Evolutionary conservation across 2,329 filamentous ascomycete genomes (phyloP).

Genomic region (Rhynchosporium agropyri): DNA sequence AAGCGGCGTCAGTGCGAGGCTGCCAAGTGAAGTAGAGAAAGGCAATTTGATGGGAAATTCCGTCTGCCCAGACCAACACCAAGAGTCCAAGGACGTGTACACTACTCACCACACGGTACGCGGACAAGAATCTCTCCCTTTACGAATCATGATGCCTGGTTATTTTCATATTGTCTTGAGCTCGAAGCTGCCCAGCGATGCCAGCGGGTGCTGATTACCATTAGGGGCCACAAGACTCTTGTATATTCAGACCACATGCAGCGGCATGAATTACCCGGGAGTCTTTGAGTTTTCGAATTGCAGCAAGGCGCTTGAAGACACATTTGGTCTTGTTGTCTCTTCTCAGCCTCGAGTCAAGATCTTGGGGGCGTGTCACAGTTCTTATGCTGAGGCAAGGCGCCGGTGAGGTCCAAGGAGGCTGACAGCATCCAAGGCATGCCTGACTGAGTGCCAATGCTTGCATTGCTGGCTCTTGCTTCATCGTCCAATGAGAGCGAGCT

Average conservation of each 20-base stretch:
- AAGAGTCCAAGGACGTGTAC: not conserved
- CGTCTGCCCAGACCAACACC: slow-evolving; percentile 16
- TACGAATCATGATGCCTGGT: not conserved
- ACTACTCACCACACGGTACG: slow-evolving; percentile 1
- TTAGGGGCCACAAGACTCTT: not conserved
- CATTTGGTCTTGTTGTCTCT: slow-evolving; percentile 6
- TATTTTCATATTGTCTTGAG: not conserved
- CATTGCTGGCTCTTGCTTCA: slow-evolving; percentile 5
- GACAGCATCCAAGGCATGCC: slow-evolving; percentile 10
- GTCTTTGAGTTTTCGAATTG: not conserved
- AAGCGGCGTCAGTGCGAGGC: not conserved
- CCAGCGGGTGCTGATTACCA: not conserved
- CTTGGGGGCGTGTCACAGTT: slow-evolving; percentile 9
- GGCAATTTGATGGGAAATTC: slow-evolving; percentile 8
- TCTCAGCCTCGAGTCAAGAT: slow-evolving; percentile 12
- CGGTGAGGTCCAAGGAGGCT: slow-evolving; percentile 9
- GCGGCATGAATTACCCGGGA: not conserved
- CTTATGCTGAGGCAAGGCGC: slow-evolving; percentile 9
- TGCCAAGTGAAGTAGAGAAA: slow-evolving; percentile 9
- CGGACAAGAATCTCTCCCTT: not conserved
- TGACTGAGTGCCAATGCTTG: slow-evolving; percentile 18
- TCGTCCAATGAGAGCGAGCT: not conserved
- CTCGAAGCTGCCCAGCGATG: not conserved
- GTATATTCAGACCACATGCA: not conserved
- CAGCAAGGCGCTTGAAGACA: slow-evolving; percentile 4